Evolutionary conservation across 2,329 filamentous ascomycete species (phyloP).

Genomic region (Colletotrichum sp.): DNA sequence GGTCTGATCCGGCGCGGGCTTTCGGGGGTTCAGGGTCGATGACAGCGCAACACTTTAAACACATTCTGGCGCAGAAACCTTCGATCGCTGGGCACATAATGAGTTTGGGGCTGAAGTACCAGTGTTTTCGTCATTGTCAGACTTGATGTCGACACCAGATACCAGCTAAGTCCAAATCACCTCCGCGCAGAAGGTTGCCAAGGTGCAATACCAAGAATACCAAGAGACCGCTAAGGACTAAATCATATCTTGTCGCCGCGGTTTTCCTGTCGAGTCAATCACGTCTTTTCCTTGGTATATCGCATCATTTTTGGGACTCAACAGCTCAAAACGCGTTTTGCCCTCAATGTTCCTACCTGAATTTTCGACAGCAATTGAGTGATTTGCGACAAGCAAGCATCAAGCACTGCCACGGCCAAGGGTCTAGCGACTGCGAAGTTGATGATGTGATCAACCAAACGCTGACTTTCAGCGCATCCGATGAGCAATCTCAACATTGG

Average conservation of each 20-base stretch:
- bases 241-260: background rate
- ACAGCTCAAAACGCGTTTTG: background rate
- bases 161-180: background rate
- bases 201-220: slow-evolving; percentile 10
- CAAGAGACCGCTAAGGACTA: background rate
- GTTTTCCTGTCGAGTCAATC: background rate
- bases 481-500: background rate
- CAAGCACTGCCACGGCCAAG: slow-evolving; percentile 11
- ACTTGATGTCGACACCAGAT: background rate
- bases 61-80: background rate
- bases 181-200: background rate
- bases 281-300: slow-evolving; percentile 16
- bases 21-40: background rate
- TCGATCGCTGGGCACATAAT: background rate
- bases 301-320: background rate
- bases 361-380: too few species aligned
- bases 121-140: background rate
- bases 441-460: background rate
- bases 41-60: background rate
- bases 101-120: background rate
- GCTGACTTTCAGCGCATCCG: too few species aligned
- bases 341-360: too few species aligned
- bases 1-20: background rate
- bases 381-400: background rate
- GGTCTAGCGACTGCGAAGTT: background rate